A percentile compares a stretch with the other conserved stretches of the same genome.
Evolutionary conservation across 108 stramenopile species (phyloP).

Genomic region (Seminavis robusta): DNA sequence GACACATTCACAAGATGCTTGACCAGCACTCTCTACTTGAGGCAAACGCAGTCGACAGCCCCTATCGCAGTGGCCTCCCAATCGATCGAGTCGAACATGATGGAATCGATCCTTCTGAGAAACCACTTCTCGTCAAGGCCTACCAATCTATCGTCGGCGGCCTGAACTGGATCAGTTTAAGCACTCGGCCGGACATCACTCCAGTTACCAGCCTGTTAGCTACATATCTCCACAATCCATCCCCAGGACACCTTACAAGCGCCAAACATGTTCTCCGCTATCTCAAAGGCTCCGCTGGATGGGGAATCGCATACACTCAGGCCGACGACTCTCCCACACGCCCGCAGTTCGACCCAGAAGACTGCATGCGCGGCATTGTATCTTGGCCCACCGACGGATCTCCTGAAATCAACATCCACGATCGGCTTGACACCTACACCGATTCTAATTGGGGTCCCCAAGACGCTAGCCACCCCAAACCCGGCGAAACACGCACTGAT

Average conservation of each 20-base stretch:
- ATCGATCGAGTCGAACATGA: slow-evolving; percentile 8
- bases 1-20: slow-evolving; percentile 7
- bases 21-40: slow-evolving; percentile 3
- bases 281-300: too few species aligned
- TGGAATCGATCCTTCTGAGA: neutral
- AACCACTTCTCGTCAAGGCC: neutral
- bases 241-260: too few species aligned
- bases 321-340: too few species aligned
- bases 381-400: too few species aligned
- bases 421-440: neutral
- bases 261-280: too few species aligned
- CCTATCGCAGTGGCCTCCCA: slow-evolving; percentile 25
- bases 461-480: neutral
- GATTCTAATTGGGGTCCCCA: slow-evolving; percentile 1
- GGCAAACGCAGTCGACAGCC: neutral
- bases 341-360: too few species aligned
- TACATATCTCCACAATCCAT: neutral
- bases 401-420: too few species aligned
- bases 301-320: too few species aligned
- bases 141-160: neutral
- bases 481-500: neutral
- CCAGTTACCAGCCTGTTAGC: neutral
- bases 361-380: too few species aligned
- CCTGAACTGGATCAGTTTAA: neutral
- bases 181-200: neutral